phyloP scores from a whole-genome alignment of 148 eudicot genomes.

The Fagopyrum homotropicum region DNA sequence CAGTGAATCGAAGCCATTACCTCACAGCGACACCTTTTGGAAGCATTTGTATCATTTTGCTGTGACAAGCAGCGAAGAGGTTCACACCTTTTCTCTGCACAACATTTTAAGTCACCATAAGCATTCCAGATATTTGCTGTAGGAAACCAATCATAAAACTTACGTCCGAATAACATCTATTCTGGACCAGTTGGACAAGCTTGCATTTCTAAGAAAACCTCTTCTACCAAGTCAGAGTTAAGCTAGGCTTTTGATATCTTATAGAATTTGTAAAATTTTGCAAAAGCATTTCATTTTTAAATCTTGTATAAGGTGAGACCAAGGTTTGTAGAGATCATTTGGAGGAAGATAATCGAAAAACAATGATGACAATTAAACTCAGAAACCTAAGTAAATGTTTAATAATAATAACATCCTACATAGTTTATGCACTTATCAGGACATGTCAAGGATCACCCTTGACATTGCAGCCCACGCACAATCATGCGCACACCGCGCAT shows the following conservation, averaged over 20 bases:
- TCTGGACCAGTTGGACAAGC: not conserved
- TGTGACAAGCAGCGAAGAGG: conserved; percentile 62
- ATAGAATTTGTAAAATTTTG: not conserved
- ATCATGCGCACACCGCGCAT: no score
- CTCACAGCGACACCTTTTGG: conserved; percentile 52
- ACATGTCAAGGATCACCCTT: no score
- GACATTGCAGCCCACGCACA: no score
- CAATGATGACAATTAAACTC: not conserved
- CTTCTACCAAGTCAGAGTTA: not conserved
- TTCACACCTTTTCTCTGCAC: conserved; percentile 62
- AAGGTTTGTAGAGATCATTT: not conserved
- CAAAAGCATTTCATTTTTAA: not conserved
- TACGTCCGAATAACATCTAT: not conserved
- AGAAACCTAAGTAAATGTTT: not conserved
- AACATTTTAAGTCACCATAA: conserved; percentile 5
- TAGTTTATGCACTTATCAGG: no score
- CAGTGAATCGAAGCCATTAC: conserved; percentile 23
- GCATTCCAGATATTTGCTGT: no score
- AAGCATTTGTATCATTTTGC: conserved; percentile 68
- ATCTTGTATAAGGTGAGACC: not conserved
- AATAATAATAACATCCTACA: no score
- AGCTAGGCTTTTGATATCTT: not conserved
- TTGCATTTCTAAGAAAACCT: not conserved
- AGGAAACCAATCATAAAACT: no score
- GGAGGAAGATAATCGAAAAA: not conserved